These are phyloP conservation scores for Alternaria sp. DNA, from an alignment of 2,329 filamentous ascomycete genomes.

Conservation along the genomic window DNA sequence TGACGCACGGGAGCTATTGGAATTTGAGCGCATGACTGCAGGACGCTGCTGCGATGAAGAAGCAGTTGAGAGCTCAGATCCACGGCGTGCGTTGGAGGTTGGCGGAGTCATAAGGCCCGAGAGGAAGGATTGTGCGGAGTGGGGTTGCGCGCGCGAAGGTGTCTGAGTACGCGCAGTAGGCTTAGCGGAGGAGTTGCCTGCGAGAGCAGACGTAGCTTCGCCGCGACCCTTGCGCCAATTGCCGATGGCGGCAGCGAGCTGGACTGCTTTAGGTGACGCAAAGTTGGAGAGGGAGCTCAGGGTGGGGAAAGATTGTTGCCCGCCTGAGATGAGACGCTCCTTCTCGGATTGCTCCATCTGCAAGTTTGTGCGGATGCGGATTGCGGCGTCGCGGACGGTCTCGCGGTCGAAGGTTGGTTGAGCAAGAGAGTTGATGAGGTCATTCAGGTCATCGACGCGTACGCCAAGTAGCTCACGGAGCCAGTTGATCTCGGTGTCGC, in stretches of 20 bases:
- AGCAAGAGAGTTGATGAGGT: conserved; percentile 83
- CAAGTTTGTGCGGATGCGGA: conserved; percentile 89
- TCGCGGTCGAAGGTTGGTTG: conserved; percentile 79
- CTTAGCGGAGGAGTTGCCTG: conserved; percentile 37
- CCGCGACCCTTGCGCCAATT: conserved; percentile 81
- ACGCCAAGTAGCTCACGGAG: conserved; percentile 91
- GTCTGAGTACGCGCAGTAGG: conserved; percentile 39
- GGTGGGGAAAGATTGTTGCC: conserved; percentile 69
- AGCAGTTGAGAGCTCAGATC: conserved; percentile 57
- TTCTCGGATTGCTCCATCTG: conserved; percentile 98
- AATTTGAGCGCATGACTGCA: conserved; percentile 37
- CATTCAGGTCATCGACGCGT: conserved; percentile 87
- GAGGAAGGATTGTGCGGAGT: conserved; percentile 68
- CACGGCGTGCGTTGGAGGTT: conserved; percentile 73
- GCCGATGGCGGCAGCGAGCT: conserved; percentile 96
- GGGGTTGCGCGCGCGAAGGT: conserved; percentile 51
- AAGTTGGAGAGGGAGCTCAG: conserved; percentile 79
- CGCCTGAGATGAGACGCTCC: conserved; percentile 78
- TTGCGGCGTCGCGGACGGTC: conserved; percentile 85
- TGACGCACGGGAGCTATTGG: conserved; percentile 39
- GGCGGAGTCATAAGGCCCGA: conserved; percentile 91
- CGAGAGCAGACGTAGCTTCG: conserved; percentile 57
- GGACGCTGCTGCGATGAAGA: conserved; percentile 30
- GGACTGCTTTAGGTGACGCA: conserved; percentile 82
- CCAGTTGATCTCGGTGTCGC: conserved; percentile 94